A percentile compares a stretch with the other conserved stretches of the same genome.
Conservation (phyloP, 805 yeast genomes). For the Metschnikowia santaceciliae region DNA sequence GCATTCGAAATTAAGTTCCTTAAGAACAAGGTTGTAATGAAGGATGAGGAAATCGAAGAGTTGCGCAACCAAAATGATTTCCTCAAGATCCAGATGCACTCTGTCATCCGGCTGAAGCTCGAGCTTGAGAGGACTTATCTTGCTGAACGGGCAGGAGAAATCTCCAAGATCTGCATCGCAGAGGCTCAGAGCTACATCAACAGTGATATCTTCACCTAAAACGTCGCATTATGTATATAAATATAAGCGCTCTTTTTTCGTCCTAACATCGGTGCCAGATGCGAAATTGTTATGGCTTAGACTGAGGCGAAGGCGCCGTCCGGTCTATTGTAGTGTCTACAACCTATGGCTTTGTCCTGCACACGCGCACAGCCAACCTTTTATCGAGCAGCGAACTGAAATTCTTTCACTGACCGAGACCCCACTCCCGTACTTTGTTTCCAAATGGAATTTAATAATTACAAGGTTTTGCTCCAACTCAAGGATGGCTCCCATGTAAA, state of each 20-base stretch:
- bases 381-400: constrained; percentile 4
- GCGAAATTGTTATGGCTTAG: too few species aligned
- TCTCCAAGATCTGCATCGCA: constrained; percentile 3
- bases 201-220: not conserved
- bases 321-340: not conserved
- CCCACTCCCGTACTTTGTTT: not conserved
- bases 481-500: constrained; percentile 35
- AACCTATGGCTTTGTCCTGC: not conserved
- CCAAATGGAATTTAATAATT: constrained; percentile 34
- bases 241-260: not conserved
- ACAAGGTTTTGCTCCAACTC: constrained; percentile 35
- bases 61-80: constrained; percentile 18
- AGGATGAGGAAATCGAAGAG: constrained; percentile 21
- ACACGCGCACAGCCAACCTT: not conserved
- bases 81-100: constrained; percentile 8
- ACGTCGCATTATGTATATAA: not conserved
- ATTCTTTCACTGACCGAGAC: constrained; percentile 1
- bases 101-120: constrained; percentile 4
- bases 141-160: constrained; percentile 5
- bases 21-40: constrained; percentile 19
- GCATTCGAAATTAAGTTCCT: constrained; percentile 35
- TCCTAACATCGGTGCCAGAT: too few species aligned
- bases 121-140: constrained; percentile 5
- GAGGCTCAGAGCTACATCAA: constrained; percentile 3
- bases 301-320: too few species aligned